Conservation (phyloP, 1,284 basidiomycete species). For the Ceratobasidium sp. region DNA sequence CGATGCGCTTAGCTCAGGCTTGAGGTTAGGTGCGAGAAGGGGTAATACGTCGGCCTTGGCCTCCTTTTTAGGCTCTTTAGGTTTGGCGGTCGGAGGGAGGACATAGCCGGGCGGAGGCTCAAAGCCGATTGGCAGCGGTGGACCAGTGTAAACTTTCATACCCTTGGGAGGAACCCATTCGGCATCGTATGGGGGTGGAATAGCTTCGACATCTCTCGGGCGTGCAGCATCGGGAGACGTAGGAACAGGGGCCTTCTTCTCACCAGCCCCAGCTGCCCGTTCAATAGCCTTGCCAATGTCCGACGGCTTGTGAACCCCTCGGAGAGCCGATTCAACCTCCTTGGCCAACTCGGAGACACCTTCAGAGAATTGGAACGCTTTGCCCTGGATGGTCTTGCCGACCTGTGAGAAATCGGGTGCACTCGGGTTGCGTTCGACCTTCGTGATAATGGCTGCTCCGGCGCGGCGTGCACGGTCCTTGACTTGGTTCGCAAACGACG, state of each 20-base stretch:
- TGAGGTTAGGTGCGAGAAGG: slow-evolving; percentile 79
- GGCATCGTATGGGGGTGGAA: slow-evolving; percentile 39
- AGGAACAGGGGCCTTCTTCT: slow-evolving; percentile 34
- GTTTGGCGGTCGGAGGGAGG: slow-evolving; percentile 57
- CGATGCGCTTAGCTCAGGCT: slow-evolving; percentile 66
- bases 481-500: slow-evolving; percentile 19
- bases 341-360: slow-evolving; percentile 37
- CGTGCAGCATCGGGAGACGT: slow-evolving; percentile 42
- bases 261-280: not conserved
- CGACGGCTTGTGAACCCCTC: slow-evolving; percentile 33
- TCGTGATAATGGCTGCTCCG: slow-evolving; percentile 44
- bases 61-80: slow-evolving; percentile 45
- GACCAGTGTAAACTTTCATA: slow-evolving; percentile 65
- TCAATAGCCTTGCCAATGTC: not conserved
- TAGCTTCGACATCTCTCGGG: slow-evolving; percentile 19
- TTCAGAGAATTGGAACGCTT: slow-evolving; percentile 37
- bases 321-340: slow-evolving; percentile 37
- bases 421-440: slow-evolving; percentile 46
- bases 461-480: slow-evolving; percentile 57
- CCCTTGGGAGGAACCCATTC: slow-evolving; percentile 44
- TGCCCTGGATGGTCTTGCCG: slow-evolving; percentile 43
- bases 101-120: slow-evolving; percentile 89
- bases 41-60: slow-evolving; percentile 61
- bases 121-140: slow-evolving; percentile 84
- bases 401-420: slow-evolving; percentile 38